Conservation (phyloP, 2,329 filamentous ascomycete species). For the Harringtonia aguacate region DNA sequence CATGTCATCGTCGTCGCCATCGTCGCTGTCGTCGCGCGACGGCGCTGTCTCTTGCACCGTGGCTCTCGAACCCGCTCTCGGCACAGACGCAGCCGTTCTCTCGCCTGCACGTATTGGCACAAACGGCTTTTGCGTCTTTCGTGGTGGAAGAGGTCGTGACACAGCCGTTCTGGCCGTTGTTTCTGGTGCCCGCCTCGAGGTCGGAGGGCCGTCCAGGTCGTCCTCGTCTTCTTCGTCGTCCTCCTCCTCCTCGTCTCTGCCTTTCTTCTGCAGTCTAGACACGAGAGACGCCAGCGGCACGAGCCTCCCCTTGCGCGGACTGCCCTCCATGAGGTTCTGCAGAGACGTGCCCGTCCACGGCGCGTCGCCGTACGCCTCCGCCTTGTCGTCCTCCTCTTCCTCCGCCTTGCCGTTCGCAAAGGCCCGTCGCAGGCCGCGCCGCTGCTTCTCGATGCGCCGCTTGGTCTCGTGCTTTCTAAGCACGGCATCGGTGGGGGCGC, state of each 20-base stretch:
- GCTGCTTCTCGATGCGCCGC: conserved; percentile 26
- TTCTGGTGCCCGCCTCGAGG: background rate
- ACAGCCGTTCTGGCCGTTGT: background rate
- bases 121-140: too few relatives aligned
- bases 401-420: conserved; percentile 13
- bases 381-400: conserved; percentile 19
- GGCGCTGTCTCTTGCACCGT: background rate
- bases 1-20: background rate
- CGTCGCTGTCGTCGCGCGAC: background rate
- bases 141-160: too few relatives aligned
- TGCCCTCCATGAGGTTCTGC: conserved; percentile 31
- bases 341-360: conserved; percentile 27
- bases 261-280: background rate
- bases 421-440: conserved; percentile 15
- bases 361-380: conserved; percentile 6
- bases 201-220: conserved; percentile 2
- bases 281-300: background rate
- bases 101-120: background rate
- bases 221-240: conserved; percentile 2
- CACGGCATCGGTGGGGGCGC: conserved; percentile 22
- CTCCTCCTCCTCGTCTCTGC: background rate
- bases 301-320: conserved; percentile 16
- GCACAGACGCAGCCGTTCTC: too few relatives aligned
- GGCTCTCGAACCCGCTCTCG: background rate
- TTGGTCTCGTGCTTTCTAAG: conserved; percentile 20